Conservation (phyloP, 768 basidiomycete species). For the Pisolithus microcarpus region DNA sequence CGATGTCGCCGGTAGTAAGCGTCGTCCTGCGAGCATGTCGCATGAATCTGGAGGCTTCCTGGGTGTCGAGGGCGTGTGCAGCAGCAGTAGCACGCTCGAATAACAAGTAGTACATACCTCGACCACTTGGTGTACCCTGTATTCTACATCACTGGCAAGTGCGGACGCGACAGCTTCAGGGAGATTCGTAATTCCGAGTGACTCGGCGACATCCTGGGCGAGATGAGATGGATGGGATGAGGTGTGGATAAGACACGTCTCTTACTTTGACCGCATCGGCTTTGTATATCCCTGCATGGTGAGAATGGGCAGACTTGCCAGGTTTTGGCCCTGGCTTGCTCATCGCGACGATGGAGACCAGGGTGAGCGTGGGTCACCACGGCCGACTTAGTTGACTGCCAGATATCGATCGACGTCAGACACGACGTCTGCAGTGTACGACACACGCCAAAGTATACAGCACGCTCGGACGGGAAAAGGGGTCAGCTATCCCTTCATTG, state of each 20-base stretch:
- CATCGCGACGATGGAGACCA: slow-evolving; percentile 11
- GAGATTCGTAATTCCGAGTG: slow-evolving; percentile 66
- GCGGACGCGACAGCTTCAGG: slow-evolving; percentile 74
- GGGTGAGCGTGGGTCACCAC: too few relatives aligned
- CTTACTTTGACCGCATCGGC: slow-evolving; percentile 56
- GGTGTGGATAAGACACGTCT: slow-evolving; percentile 7
- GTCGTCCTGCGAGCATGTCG: slow-evolving; percentile 88
- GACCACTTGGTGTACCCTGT: slow-evolving; percentile 89
- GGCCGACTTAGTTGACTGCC: too few relatives aligned
- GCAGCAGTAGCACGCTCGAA: neutral
- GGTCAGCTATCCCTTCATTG: too few relatives aligned
- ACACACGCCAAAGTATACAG: too few relatives aligned
- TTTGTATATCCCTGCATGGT: slow-evolving; percentile 58
- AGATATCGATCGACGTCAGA: too few relatives aligned
- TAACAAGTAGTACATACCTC: slow-evolving; percentile 47
- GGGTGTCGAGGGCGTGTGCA: neutral
- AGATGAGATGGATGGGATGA: slow-evolving; percentile 3
- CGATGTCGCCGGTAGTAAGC: slow-evolving; percentile 84
- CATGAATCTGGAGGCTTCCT: slow-evolving; percentile 96
- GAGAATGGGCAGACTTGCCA: slow-evolving; percentile 35
- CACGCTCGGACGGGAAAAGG: too few relatives aligned
- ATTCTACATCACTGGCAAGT: slow-evolving; percentile 94
- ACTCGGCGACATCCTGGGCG: slow-evolving; percentile 83
- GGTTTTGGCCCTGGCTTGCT: slow-evolving; percentile 42
- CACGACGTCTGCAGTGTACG: too few relatives aligned